Evolutionary conservation across 169 alveolate species (phyloP).

Genomic region (Plasmodium coatneyi): DNA sequence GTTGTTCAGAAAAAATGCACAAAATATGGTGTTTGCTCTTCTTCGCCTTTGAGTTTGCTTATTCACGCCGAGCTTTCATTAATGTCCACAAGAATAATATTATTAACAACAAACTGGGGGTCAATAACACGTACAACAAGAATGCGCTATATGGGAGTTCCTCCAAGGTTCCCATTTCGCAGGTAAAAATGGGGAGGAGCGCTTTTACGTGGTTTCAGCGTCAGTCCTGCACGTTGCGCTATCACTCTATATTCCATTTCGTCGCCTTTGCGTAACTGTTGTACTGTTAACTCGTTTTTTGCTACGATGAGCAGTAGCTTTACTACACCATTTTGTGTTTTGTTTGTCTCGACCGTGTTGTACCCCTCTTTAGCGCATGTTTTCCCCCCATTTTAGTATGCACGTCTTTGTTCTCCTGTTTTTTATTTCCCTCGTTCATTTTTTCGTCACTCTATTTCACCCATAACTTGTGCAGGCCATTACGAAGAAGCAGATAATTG

Average conservation of each 20-base stretch:
- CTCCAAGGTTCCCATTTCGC: constrained; percentile 54
- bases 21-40: constrained; percentile 11
- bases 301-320: not conserved
- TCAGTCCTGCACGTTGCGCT: not conserved
- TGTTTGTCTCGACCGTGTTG: not conserved
- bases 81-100: constrained; percentile 71
- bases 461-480: constrained; percentile 11
- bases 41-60: constrained; percentile 31
- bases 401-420: not conserved
- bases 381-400: constrained; percentile 1
- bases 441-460: not conserved
- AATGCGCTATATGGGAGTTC: constrained; percentile 60
- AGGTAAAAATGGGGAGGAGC: constrained; percentile 33
- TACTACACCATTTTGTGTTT: not conserved
- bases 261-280: not conserved
- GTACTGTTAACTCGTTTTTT: not conserved
- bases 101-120: constrained; percentile 46
- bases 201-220: not conserved
- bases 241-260: not conserved
- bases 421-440: not conserved
- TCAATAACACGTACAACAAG: constrained; percentile 26
- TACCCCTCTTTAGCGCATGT: not conserved
- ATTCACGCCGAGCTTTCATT: constrained; percentile 66
- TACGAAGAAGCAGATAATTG: constrained; percentile 65
- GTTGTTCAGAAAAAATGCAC: constrained; percentile 31